Base-by-base conservation (phyloP, 257 asterid genomes). In the Paulownia fortunei region DNA sequence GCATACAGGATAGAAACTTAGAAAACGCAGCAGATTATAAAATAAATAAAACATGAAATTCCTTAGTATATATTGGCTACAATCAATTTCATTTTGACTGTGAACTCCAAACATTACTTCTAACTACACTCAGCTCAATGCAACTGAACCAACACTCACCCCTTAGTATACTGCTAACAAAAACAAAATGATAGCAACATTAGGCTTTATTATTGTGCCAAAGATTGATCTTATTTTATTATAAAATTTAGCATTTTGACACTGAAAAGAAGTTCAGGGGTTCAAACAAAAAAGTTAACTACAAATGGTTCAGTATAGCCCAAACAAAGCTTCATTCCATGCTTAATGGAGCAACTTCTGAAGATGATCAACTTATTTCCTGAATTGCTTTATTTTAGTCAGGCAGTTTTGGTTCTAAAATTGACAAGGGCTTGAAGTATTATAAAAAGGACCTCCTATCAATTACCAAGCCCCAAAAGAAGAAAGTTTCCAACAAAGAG, bases 1-100 rank as follows among this genome's bases (percentile, higher is more conserved):
- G 95, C 92, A 87, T 37, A 61, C 21, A 71, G 39, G 42, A 58
- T 69, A 73, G 61, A 59, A 46, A 68, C 26, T 77, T 44, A 79
- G 55, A 74, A 78, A 54, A 39, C 66, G 71, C 37, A 36, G 51
- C 30, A 62, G 39, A 24, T 39, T 21, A 42, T 30, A 47, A 37
- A 46, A 19, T 0, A 41, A 41, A 6, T 23, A 49, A 74, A 67
- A 67, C 66, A 34, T 19, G 55, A 47, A 69, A 41, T n/a, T 15
- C 24, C 63, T 34, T 69, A 56, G 44, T n/a, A 42, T 44, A 67
- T 41, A 6, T n/a, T n/a, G n/a, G 16, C 67, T 61, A 27, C 27
- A 61, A 61, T 26, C 46, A 15, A 26, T 26, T 58, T 5, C 5
- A 16, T 47, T 13, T 15, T 47, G 19, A 36, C 66, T 7, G 8